Evolutionary conservation across 768 basidiomycete species (phyloP).

Genomic region (Agaricus subrufescens): DNA sequence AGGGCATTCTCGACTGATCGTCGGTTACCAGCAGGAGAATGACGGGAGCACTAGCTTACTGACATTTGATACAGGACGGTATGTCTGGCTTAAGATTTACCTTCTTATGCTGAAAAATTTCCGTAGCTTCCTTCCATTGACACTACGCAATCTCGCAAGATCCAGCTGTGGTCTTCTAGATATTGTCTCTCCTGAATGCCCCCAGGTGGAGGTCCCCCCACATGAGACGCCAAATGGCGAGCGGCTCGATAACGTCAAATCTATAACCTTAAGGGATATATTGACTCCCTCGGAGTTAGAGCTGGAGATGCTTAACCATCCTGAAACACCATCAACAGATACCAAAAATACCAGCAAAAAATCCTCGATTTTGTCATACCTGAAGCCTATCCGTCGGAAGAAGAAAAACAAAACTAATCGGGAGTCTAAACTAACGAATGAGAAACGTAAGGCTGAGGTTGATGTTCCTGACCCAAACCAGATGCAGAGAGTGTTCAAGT

Average conservation of each 20-base stretch:
- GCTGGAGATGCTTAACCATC: not conserved
- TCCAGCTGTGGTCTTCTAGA: not conserved
- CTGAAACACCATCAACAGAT: not conserved
- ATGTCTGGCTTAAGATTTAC: slow-evolving; percentile 11
- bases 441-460: not conserved
- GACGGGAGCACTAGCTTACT: slow-evolving; percentile 59
- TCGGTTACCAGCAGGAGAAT: slow-evolving; percentile 74
- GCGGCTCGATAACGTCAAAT: not conserved
- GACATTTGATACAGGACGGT: slow-evolving; percentile 76
- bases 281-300: slow-evolving; percentile 5
- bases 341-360: not conserved
- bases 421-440: not conserved
- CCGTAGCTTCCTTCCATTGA: slow-evolving; percentile 2
- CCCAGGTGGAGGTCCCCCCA: not conserved
- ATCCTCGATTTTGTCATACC: not conserved
- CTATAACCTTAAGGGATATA: slow-evolving; percentile 2
- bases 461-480: not conserved
- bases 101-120: not conserved
- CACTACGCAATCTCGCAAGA: slow-evolving; percentile 6
- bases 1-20: slow-evolving; percentile 84
- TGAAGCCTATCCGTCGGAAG: not conserved
- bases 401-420: slow-evolving; percentile 2
- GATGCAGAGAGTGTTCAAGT: slow-evolving; percentile 1
- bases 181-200: not conserved
- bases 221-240: not conserved